Conservation (phyloP, 148 eudicot species). For the Salicornia ramosissima region DNA sequence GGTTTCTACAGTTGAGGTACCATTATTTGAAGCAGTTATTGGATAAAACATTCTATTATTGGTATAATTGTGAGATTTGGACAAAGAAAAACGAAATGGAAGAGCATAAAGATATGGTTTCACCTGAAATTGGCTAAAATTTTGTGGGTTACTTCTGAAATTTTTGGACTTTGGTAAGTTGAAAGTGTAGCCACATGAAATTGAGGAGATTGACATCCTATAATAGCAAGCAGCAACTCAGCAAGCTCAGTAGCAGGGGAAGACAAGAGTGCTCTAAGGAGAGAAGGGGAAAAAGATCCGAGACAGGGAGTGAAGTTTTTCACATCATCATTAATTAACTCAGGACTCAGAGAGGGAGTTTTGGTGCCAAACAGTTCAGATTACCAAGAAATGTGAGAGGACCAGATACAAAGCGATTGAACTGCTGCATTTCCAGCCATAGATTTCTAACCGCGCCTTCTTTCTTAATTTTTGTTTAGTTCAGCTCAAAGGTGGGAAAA, state of each 20-base stretch:
- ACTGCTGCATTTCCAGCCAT: conserved; percentile 2
- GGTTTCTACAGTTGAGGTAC: conserved; percentile 30
- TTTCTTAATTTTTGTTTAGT: no score
- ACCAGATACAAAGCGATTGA: neutral
- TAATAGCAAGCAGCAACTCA: neutral
- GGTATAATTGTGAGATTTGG: conserved; percentile 25
- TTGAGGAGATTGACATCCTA: conserved; percentile 44
- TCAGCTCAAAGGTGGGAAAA: no score
- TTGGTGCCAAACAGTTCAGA: conserved; percentile 11
- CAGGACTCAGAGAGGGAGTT: no score
- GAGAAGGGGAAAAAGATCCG: neutral
- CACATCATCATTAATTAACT: no score
- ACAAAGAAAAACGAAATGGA: conserved; percentile 22
- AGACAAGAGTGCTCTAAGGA: neutral
- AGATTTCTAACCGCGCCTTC: no score
- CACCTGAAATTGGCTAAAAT: conserved; percentile 50
- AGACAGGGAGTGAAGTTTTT: neutral
- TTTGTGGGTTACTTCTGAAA: conserved; percentile 26
- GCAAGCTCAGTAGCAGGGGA: neutral
- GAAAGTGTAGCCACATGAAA: conserved; percentile 34
- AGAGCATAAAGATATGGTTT: conserved; percentile 32
- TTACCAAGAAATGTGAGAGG: neutral
- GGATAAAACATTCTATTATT: conserved; percentile 31
- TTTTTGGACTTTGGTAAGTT: conserved; percentile 32
- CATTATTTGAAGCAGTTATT: conserved; percentile 27